Base-by-base conservation (phyloP, 2,329 filamentous ascomycete species). In the Sporothrix brasiliensis region DNA sequence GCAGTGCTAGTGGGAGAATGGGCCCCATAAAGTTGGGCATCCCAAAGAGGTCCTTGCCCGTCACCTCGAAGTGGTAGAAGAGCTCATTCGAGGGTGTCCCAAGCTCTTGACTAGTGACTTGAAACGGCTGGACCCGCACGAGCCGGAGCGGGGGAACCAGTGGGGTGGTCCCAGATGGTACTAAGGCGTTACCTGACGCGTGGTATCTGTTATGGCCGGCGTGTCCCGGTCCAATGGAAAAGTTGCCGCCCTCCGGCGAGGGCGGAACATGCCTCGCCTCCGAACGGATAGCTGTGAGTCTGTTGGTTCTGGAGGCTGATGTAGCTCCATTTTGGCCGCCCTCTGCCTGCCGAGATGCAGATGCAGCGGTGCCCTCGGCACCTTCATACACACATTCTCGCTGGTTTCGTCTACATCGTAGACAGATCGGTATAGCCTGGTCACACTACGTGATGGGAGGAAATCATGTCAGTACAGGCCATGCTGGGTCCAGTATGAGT, bases 381-480 rank as follows among this genome's bases (percentile, higher is more conserved):
- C 52, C 16, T 44, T 73, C 69, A 34, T 75, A 75, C 0, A 73
- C 66, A 47, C 74, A 75, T 2, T 39, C 39, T n/a, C 74, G 71
- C 3, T 72, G 53, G 56, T 74, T 75, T 13, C 74, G 74, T 21
- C 68, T 68, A 39, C 74, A 75, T 27, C 74, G 74, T 27, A 72
- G 71, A 65, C 74, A 75, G 6, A 27, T 24, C 5, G 74, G 74
- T 60, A 47, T 54, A 2, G 72, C 68, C 56, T 74, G 73, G 70
- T 75, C 74, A 58, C 74, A 75, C 74, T 75, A n/a, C 24, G 4
- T 9, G 41, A 19, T 7, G 10, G 47, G n/a, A 10, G 13, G 34
- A 34, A 39, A 21, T 39, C 21, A 63, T 63, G 58, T 63, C 41
- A 63, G 44, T 21, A 63, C 58, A 21, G 39, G 39, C n/a, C n/a